Conservation (phyloP, 257 asterid genomes). For the Ligustrum vulgare region DNA sequence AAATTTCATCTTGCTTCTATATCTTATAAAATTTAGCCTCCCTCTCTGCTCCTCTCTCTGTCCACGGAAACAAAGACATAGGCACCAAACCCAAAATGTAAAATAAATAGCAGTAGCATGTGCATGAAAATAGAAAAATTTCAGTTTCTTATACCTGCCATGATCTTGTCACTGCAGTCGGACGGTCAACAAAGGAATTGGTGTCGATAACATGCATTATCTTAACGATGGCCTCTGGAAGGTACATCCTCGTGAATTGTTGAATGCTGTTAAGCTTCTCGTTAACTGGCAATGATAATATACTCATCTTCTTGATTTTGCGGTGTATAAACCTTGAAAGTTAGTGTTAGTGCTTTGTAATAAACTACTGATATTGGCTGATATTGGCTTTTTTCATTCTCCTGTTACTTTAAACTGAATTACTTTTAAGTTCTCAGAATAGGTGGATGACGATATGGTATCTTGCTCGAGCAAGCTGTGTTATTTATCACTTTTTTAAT, state of each 20-base stretch:
- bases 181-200: conserved; percentile 88
- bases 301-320: not conserved
- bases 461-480: conserved; percentile 2
- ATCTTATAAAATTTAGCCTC: not conserved
- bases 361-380: not conserved
- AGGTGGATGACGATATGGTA: not conserved
- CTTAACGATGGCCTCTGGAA: conserved; percentile 99
- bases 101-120: not conserved
- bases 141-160: conserved; percentile 13
- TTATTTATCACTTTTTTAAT: too few relatives aligned
- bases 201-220: conserved; percentile 97
- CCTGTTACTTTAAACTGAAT: not conserved
- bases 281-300: not conserved
- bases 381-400: not conserved
- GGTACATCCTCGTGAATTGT: conserved; percentile 38
- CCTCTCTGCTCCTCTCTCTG: not conserved
- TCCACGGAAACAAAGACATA: not conserved
- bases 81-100: not conserved
- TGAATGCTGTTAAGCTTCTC: not conserved
- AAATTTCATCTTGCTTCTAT: not conserved
- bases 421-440: not conserved
- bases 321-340: not conserved
- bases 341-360: not conserved
- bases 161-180: conserved; percentile 50
- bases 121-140: conserved; percentile 1